Percentiles rank a stretch among this genome's conserved stretches.
Evolutionary conservation across 306 rosid genomes (phyloP).

Genomic region (Rosa chinensis): DNA sequence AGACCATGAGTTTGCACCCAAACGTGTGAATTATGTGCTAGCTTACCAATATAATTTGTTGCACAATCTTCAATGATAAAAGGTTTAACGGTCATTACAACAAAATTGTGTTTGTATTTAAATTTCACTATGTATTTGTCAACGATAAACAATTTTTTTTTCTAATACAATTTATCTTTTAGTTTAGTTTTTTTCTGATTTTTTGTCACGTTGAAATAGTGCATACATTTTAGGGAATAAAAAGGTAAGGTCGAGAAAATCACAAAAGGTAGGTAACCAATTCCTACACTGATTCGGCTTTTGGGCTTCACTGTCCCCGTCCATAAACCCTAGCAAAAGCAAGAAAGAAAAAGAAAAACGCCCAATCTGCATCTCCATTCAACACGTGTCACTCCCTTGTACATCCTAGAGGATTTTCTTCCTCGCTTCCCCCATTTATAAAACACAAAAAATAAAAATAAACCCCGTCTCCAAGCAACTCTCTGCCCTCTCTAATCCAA

Average conservation of each 20-base stretch:
- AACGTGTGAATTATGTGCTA: no score
- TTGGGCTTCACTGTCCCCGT: background rate
- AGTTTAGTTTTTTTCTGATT: no score
- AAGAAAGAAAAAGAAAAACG: background rate
- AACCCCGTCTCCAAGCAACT: slow-evolving; percentile 27
- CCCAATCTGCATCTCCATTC: slow-evolving; percentile 27
- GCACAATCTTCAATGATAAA: no score
- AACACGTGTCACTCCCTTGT: slow-evolving; percentile 47
- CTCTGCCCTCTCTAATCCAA: background rate
- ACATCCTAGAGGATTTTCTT: slow-evolving; percentile 16
- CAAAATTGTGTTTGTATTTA: no score
- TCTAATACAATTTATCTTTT: no score
- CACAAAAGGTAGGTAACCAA: background rate
- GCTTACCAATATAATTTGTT: no score
- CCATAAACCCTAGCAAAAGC: slow-evolving; percentile 45
- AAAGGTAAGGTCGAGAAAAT: background rate
- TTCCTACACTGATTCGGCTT: background rate
- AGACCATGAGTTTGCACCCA: no score
- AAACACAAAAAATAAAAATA: background rate
- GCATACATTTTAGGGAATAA: no score
- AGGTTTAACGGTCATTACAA: no score
- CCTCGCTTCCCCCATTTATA: slow-evolving; percentile 9
- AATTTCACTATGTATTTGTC: no score
- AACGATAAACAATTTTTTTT: no score
- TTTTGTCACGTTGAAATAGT: no score